Evolutionary conservation across 306 rosid species (phyloP).

Genomic region (Glycine tomentella): DNA sequence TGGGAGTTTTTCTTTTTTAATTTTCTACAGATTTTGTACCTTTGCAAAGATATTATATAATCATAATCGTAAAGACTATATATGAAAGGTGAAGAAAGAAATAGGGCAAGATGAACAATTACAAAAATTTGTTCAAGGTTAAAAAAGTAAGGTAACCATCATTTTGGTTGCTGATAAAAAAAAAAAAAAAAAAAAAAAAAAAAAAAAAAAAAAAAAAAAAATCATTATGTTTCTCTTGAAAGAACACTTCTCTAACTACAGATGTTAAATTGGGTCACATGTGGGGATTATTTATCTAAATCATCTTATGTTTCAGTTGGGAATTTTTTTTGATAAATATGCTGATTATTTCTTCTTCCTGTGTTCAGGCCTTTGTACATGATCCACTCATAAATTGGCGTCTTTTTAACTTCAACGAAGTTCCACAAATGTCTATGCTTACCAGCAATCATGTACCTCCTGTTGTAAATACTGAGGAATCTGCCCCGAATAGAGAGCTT

Average conservation of each 20-base stretch:
- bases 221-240: background rate
- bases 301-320: background rate
- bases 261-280: background rate
- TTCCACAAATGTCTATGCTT: slow-evolving; percentile 88
- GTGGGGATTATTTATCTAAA: background rate
- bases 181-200: too few species aligned
- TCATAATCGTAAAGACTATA: too few species aligned
- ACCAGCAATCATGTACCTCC: slow-evolving; percentile 71
- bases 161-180: too few species aligned
- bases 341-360: slow-evolving; percentile 40
- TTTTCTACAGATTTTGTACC: too few species aligned
- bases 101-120: too few species aligned
- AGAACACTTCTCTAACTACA: background rate
- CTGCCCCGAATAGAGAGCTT: slow-evolving; percentile 76
- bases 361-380: slow-evolving; percentile 90
- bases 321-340: background rate
- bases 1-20: too few species aligned
- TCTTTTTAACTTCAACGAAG: slow-evolving; percentile 97
- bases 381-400: slow-evolving; percentile 99
- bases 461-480: slow-evolving; percentile 79
- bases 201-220: too few species aligned
- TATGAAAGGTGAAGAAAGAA: too few species aligned
- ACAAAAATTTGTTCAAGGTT: too few species aligned
- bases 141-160: too few species aligned
- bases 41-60: too few species aligned